Evolutionary conservation across 768 basidiomycete species (phyloP).

Genomic region (Amanita thiersii): DNA sequence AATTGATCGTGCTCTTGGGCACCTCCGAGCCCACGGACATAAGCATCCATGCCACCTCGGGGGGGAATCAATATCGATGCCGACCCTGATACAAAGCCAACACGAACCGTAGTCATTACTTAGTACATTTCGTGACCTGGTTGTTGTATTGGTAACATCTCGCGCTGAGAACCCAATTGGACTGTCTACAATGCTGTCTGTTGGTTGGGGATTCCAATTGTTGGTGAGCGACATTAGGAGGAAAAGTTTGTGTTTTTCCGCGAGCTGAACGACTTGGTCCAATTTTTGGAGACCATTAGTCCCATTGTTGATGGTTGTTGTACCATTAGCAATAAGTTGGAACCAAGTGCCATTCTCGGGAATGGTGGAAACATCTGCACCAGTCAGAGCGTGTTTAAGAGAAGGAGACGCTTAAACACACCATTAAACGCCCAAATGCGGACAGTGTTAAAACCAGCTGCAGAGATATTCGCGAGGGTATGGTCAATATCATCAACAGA

Average conservation of each 20-base stretch:
- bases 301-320: conserved; percentile 46
- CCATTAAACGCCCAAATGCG: conserved; percentile 73
- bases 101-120: conserved; percentile 56
- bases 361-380: conserved; percentile 40
- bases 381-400: conserved; percentile 2
- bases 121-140: conserved; percentile 41
- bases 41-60: conserved; percentile 58
- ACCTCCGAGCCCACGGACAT: conserved; percentile 43
- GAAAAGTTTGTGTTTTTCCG: conserved; percentile 45
- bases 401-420: conserved; percentile 12
- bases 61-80: conserved; percentile 9
- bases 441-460: conserved; percentile 48
- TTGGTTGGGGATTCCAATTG: conserved; percentile 44
- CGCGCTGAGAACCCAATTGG: conserved; percentile 16
- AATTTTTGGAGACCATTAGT: conserved; percentile 56
- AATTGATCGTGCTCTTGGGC: conserved; percentile 47
- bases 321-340: conserved; percentile 49
- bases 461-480: conserved; percentile 50
- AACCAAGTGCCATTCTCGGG: conserved; percentile 57
- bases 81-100: not conserved
- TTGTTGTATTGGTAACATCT: conserved; percentile 20
- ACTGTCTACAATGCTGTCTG: conserved; percentile 16
- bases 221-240: conserved; percentile 52
- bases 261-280: conserved; percentile 47
- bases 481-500: conserved; percentile 44